These are phyloP conservation scores for Arxiozyma slooffiae DNA, from an alignment of 1,139 yeast genomes.

Conservation along the genomic window DNA sequence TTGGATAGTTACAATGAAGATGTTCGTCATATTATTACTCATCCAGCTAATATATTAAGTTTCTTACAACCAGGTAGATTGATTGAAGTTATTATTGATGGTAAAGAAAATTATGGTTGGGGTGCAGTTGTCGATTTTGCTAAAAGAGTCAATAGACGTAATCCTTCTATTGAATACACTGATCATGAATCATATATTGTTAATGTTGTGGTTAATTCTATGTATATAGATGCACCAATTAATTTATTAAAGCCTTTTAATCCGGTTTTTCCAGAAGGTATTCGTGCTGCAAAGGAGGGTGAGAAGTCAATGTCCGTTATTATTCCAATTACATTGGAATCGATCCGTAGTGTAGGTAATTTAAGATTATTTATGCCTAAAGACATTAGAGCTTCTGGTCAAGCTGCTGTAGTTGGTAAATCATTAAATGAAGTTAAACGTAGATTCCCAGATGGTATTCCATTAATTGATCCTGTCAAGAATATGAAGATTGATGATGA, in stretches of 20 bases:
- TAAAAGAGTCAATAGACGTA: slow-evolving; percentile 57
- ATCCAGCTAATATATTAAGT: slow-evolving; percentile 77
- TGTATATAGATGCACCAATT: slow-evolving; percentile 70
- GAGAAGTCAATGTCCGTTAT: slow-evolving; percentile 69
- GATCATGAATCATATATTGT: slow-evolving; percentile 87
- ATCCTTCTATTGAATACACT: slow-evolving; percentile 42
- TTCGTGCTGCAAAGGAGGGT: slow-evolving; percentile 67
- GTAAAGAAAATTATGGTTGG: slow-evolving; percentile 77
- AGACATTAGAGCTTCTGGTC: slow-evolving; percentile 60
- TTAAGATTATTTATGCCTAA: slow-evolving; percentile 74
- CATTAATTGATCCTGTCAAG: slow-evolving; percentile 77
- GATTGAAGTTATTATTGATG: slow-evolving; percentile 45
- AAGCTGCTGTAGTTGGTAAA: slow-evolving; percentile 64
- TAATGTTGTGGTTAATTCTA: slow-evolving; percentile 69
- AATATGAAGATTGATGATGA: slow-evolving; percentile 85
- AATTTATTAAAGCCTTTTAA: slow-evolving; percentile 57
- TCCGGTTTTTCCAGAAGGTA: slow-evolving; percentile 77
- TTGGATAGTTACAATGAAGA: slow-evolving; percentile 65
- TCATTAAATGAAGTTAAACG: slow-evolving; percentile 70
- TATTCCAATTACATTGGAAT: slow-evolving; percentile 73
- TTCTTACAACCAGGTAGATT: slow-evolving; percentile 87
- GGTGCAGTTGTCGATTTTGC: slow-evolving; percentile 73
- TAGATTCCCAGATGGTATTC: slow-evolving; percentile 83
- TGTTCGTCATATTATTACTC: slow-evolving; percentile 74
- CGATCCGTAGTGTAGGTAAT: slow-evolving; percentile 67